Evolutionary conservation across 2,329 filamentous ascomycete species (phyloP).

Genomic region (Apiospora saccharicola): DNA sequence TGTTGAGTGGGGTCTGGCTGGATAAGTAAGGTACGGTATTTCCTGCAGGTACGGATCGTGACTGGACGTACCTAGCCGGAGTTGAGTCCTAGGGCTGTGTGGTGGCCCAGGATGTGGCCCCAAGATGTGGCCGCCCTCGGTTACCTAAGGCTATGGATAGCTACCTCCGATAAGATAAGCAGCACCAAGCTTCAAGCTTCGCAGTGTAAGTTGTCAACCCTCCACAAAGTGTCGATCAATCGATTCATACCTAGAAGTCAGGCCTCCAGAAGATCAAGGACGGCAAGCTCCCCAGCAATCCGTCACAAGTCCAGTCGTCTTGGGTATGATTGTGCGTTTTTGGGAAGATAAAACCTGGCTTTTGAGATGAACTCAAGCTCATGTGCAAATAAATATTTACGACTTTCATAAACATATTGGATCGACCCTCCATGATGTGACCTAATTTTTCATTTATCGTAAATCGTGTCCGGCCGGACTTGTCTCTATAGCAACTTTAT

Average conservation of each 20-base stretch:
- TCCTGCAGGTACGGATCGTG: neutral
- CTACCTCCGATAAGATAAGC: neutral
- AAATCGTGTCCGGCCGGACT: neutral
- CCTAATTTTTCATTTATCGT: neutral
- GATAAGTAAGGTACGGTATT: neutral
- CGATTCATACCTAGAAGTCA: conserved; percentile 61
- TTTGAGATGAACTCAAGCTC: too few relatives aligned
- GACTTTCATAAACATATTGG: neutral
- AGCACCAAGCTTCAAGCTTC: neutral
- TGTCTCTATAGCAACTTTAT: neutral
- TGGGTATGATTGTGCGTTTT: neutral
- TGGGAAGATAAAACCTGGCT: too few relatives aligned
- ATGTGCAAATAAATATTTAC: neutral
- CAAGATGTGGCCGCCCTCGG: too few relatives aligned
- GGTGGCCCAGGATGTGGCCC: too few relatives aligned
- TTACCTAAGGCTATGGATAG: neutral
- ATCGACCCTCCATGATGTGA: neutral
- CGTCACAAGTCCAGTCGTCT: neutral
- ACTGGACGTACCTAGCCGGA: neutral
- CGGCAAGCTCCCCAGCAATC: conserved; percentile 48
- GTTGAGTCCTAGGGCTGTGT: neutral
- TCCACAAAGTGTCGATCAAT: conserved; percentile 71
- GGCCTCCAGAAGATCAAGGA: conserved; percentile 49
- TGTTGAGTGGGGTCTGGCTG: neutral
- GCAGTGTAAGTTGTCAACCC: neutral